Evolutionary conservation across 371 early-diverging fungal genomes (phyloP).

Genomic region (Dentiscutata heterogama): DNA sequence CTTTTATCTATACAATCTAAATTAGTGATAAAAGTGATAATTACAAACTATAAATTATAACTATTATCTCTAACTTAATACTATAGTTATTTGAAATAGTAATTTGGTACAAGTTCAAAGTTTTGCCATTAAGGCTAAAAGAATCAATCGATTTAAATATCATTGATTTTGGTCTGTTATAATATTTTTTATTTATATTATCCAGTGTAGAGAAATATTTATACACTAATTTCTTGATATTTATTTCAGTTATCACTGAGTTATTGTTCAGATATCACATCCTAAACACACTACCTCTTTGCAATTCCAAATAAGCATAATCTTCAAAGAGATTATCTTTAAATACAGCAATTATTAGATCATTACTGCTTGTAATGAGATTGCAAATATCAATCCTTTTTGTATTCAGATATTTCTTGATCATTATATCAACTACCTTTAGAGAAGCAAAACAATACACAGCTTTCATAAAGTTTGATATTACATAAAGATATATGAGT

Average conservation of each 20-base stretch:
- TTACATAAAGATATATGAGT: constrained; percentile 24
- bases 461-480: constrained; percentile 14
- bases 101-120: constrained; percentile 37
- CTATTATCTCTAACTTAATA: constrained; percentile 29
- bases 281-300: constrained; percentile 2
- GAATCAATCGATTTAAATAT: constrained; percentile 30
- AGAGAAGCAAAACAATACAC: constrained; percentile 20
- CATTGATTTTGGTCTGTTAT: constrained; percentile 40
- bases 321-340: constrained; percentile 16
- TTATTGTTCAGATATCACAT: constrained; percentile 24
- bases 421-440: neutral
- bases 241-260: neutral
- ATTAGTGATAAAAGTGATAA: constrained; percentile 18
- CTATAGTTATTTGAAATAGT: constrained; percentile 22
- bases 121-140: constrained; percentile 7
- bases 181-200: constrained; percentile 1
- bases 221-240: constrained; percentile 4
- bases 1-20: constrained; percentile 24
- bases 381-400: neutral
- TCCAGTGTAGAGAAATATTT: neutral
- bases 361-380: constrained; percentile 16
- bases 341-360: constrained; percentile 15
- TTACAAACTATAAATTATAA: constrained; percentile 16
- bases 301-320: constrained; percentile 22
- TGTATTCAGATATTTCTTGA: constrained; percentile 10